Base-by-base conservation (phyloP, 2,329 filamentous ascomycete species). In the Botrytis galanthina region DNA sequence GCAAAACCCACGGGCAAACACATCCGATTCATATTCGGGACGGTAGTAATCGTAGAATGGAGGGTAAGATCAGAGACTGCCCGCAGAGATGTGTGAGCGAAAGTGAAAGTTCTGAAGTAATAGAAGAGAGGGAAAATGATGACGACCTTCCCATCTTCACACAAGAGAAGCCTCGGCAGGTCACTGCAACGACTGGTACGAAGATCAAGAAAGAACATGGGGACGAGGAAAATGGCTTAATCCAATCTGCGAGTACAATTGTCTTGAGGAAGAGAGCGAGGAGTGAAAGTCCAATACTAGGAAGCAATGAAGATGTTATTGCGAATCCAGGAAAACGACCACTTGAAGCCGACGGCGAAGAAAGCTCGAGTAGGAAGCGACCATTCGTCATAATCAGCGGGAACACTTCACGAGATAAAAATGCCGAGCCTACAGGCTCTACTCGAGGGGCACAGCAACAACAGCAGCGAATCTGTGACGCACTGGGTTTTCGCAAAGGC, bases 261-360 rank as follows among this genome's bases (percentile, higher is more conserved):
- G 12, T 42, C 7, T 18, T 32, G 1, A 35, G 26, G 4, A 42
- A 20, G 37, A 57, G 64, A 29, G 35, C 26, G 16, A 42, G 35
- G 16, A 39, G 26, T 26, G 35, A 20, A 29, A 68, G 64, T 22
- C 64, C 64, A 68, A 68, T 68, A 68, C 46, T 68, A 14, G 64
- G 48, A 32, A 68, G 64, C 46, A 57, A 20, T n/a, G 26, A 57
- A 18, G 18, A 57, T 22, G 7, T 16, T 4, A 20, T 26, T 57
- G 26, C n/a, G 8, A 35, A 22, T 54, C 22, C 35, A 20, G 26
- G 48, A 12, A 68, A 68, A 22, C 35, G 35, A 42, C 18, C 66
- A 26, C 48, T 32, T 42, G 66, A 68, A 18, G 22, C 35, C 26
- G 32, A 29, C 9, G 66, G 26, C 16, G 48, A 54, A 37, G 66